phyloP scores from a whole-genome alignment of 768 basidiomycete species.

The Podaxis sp. region DNA sequence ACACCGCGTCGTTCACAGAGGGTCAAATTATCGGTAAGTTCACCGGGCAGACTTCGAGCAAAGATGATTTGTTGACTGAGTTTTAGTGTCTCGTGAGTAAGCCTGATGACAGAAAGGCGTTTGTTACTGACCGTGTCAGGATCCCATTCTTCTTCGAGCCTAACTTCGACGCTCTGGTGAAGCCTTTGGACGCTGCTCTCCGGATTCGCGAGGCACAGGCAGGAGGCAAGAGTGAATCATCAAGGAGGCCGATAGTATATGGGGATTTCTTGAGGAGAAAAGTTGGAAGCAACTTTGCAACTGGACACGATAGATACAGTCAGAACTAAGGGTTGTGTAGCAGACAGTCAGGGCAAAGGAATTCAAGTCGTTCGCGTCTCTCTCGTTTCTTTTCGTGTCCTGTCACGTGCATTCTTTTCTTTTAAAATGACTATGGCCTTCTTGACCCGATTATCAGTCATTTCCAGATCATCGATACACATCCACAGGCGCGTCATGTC shows the following conservation, averaged over 20 bases:
- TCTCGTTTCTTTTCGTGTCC: neutral
- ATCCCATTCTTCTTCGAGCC: constrained; percentile 96
- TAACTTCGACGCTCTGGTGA: constrained; percentile 70
- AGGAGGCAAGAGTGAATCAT: constrained; percentile 14
- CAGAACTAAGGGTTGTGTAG: constrained; percentile 13
- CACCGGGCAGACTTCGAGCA: neutral
- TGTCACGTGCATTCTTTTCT: constrained; percentile 24
- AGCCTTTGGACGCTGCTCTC: constrained; percentile 62
- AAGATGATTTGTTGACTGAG: neutral
- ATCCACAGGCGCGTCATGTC: constrained; percentile 44
- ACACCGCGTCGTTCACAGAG: constrained; percentile 84
- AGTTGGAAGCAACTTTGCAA: constrained; percentile 71
- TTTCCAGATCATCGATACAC: constrained; percentile 34
- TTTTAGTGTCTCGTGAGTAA: constrained; percentile 69
- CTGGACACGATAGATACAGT: constrained; percentile 40
- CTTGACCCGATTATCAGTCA: constrained; percentile 37
- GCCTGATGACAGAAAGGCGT: neutral
- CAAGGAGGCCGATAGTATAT: constrained; percentile 56
- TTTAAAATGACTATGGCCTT: constrained; percentile 21
- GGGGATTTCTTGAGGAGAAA: constrained; percentile 77
- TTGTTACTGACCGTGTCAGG: constrained; percentile 32
- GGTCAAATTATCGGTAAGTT: constrained; percentile 64
- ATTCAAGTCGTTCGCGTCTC: neutral
- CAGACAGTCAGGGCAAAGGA: neutral
- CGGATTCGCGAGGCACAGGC: constrained; percentile 33